phyloP scores from a whole-genome alignment of 2,329 filamentous ascomycete species.

The Periconia sp. region DNA sequence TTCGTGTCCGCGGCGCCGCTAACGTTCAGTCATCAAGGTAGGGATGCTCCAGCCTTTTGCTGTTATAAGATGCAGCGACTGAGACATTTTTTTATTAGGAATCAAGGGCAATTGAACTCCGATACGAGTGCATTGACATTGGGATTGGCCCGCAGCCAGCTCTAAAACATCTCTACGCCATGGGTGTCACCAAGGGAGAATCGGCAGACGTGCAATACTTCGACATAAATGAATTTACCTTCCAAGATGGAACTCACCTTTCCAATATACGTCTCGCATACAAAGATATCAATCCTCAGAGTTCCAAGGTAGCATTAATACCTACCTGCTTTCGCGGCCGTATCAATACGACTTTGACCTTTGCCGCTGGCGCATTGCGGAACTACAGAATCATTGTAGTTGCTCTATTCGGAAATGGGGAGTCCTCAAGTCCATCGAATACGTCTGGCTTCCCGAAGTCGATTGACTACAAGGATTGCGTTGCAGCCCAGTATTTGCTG shows the following conservation, averaged over 20 bases:
- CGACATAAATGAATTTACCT: conserved; percentile 23
- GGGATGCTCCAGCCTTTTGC: no score
- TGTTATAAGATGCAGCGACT: no score
- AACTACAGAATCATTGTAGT: conserved; percentile 59
- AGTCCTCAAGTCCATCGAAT: conserved; percentile 61
- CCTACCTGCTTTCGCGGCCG: conserved; percentile 63
- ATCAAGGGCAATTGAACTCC: no score
- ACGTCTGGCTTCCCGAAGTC: conserved; percentile 54
- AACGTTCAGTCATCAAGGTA: no score
- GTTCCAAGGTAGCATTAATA: conserved; percentile 47
- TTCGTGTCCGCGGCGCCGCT: no score
- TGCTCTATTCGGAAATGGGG: conserved; percentile 60
- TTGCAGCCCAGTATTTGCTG: conserved; percentile 57
- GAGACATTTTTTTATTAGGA: no score
- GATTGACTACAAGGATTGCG: conserved; percentile 57
- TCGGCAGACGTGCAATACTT: no score
- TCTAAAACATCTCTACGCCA: no score
- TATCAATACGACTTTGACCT: conserved; percentile 57
- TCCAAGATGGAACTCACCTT: conserved; percentile 22
- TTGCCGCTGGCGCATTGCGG: conserved; percentile 51
- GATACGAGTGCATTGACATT: no score
- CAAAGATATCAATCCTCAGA: conserved; percentile 29
- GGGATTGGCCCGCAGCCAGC: no score
- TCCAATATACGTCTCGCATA: conserved; percentile 26
- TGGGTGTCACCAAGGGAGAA: no score